Evolutionary conservation across 352 stramenopile genomes (phyloP).

Genomic region (Pythium sp.): DNA sequence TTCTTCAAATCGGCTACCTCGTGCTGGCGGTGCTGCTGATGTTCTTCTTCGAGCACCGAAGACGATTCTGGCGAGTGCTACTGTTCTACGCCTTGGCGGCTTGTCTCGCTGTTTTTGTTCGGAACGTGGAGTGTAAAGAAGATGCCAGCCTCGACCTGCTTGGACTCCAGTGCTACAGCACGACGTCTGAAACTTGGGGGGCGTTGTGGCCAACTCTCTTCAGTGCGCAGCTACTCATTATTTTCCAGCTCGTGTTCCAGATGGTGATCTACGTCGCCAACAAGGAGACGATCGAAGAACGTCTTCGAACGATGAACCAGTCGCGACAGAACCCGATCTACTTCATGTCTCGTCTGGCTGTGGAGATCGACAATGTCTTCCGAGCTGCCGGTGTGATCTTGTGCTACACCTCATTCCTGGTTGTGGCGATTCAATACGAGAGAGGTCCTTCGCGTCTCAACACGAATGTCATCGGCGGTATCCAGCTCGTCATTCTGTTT

Average conservation of each 20-base stretch:
- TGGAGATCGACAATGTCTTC: slow-evolving; percentile 80
- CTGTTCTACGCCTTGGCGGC: slow-evolving; percentile 66
- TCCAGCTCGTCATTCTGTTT: slow-evolving; percentile 64
- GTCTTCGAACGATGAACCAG: slow-evolving; percentile 54
- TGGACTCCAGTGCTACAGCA: slow-evolving; percentile 70
- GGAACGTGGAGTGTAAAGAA: slow-evolving; percentile 70
- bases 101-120: slow-evolving; percentile 74
- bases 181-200: slow-evolving; percentile 52
- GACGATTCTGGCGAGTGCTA: slow-evolving; percentile 75
- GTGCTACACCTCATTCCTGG: slow-evolving; percentile 72
- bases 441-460: slow-evolving; percentile 41
- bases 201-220: slow-evolving; percentile 81
- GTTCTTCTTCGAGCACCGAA: slow-evolving; percentile 77
- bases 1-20: slow-evolving; percentile 84
- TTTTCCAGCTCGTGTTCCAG: slow-evolving; percentile 83
- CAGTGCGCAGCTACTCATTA: slow-evolving; percentile 79
- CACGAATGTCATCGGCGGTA: slow-evolving; percentile 60
- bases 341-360: slow-evolving; percentile 64
- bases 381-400: slow-evolving; percentile 56
- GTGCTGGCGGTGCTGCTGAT: slow-evolving; percentile 76
- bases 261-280: slow-evolving; percentile 83
- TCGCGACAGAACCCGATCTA: slow-evolving; percentile 70
- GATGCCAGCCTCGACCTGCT: slow-evolving; percentile 49
- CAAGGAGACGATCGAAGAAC: slow-evolving; percentile 64
- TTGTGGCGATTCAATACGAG: slow-evolving; percentile 68